Evolutionary conservation across 2,329 filamentous ascomycete genomes (phyloP).

Genomic region (Macrophomina phaseolina): DNA sequence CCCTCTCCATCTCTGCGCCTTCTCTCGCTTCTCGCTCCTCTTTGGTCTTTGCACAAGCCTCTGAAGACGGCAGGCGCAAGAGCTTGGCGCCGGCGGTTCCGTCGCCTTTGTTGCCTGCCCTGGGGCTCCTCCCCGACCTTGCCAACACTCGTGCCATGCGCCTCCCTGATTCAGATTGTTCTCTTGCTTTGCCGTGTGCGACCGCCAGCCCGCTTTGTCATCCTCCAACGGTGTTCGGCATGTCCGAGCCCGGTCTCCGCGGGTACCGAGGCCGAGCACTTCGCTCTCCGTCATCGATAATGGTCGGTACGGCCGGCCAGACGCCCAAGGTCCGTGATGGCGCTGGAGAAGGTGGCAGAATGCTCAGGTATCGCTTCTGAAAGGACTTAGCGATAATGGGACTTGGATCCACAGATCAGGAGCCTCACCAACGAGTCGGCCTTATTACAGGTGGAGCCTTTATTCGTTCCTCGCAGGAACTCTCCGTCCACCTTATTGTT

Average conservation of each 20-base stretch:
- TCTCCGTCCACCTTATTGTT: not conserved
- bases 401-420: not conserved
- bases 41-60: not conserved
- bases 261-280: not conserved
- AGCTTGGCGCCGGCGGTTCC: not conserved
- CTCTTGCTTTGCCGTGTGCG: not conserved
- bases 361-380: not conserved
- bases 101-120: not conserved
- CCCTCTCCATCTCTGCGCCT: not conserved
- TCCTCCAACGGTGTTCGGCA: not conserved
- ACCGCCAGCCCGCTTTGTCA: not conserved
- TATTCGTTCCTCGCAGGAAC: not conserved
- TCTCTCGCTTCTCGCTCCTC: not conserved
- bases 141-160: not conserved
- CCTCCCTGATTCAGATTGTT: not conserved
- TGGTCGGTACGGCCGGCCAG: not conserved
- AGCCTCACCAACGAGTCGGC: not conserved
- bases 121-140: not conserved
- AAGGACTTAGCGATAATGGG: not conserved
- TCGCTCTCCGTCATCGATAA: not conserved
- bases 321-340: not conserved
- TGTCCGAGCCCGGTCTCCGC: conserved; percentile 9
- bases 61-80: not conserved
- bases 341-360: not conserved
- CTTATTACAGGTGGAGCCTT: not conserved